Evolutionary conservation across 176 grass and related monocot species (phyloP).

Genomic region (Zea luxurians): DNA sequence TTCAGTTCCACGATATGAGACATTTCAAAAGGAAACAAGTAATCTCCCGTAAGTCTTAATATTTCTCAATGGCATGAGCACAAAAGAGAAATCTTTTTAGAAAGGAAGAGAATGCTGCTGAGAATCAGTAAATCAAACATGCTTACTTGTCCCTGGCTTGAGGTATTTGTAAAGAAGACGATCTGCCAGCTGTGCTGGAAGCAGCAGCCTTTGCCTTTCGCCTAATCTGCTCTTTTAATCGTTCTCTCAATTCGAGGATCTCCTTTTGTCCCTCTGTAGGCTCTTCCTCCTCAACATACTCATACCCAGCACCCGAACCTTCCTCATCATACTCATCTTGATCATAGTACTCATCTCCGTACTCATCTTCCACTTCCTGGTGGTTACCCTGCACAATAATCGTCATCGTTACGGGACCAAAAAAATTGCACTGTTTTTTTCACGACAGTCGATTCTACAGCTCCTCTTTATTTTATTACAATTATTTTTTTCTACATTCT

Average conservation of each 20-base stretch:
- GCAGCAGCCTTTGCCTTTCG: slow-evolving; percentile 32
- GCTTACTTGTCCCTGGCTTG: slow-evolving; percentile 49
- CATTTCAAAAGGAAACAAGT: neutral
- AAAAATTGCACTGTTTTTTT: too few species aligned
- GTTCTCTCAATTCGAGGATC: slow-evolving; percentile 57
- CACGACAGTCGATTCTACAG: too few species aligned
- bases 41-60: neutral
- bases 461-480: too few species aligned
- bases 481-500: too few species aligned
- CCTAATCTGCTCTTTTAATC: slow-evolving; percentile 55
- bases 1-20: neutral
- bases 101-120: neutral
- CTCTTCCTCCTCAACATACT: slow-evolving; percentile 36
- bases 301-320: slow-evolving; percentile 29
- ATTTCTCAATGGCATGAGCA: neutral
- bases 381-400: slow-evolving; percentile 38
- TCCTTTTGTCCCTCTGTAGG: slow-evolving; percentile 53
- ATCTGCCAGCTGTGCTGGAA: slow-evolving; percentile 23
- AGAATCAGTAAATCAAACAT: slow-evolving; percentile 7
- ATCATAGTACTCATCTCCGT: slow-evolving; percentile 52
- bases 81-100: neutral
- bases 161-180: slow-evolving; percentile 40
- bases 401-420: neutral
- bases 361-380: slow-evolving; percentile 41
- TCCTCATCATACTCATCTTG: slow-evolving; percentile 56